These are phyloP conservation scores for Gonium pectorale DNA, from an alignment of 139 green algal species.

Conservation along the genomic window DNA sequence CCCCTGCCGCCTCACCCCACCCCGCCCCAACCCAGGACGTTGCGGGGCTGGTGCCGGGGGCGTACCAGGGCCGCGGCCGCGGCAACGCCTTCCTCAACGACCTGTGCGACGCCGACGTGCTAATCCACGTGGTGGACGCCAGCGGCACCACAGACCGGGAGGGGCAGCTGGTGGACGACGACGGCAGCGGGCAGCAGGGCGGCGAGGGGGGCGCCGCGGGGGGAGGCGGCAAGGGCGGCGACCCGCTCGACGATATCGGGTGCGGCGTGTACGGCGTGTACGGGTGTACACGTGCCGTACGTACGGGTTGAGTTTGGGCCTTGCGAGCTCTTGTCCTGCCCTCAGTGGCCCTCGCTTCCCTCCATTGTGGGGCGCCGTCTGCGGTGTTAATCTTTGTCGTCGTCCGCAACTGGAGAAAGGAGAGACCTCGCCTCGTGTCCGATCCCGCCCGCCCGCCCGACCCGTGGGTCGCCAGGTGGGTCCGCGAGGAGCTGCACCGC, in stretches of 20 bases:
- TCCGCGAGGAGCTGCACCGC: slow-evolving; percentile 69
- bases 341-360: too few relatives aligned
- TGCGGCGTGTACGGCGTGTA: neutral
- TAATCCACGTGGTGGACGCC: slow-evolving; percentile 56
- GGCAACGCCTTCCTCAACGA: slow-evolving; percentile 77
- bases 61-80: slow-evolving; percentile 59
- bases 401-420: too few relatives aligned
- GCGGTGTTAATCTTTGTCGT: too few relatives aligned
- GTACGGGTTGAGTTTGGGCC: too few relatives aligned
- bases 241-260: slow-evolving; percentile 63
- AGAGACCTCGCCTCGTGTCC: too few relatives aligned
- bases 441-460: too few relatives aligned
- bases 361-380: too few relatives aligned
- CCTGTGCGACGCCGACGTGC: slow-evolving; percentile 67
- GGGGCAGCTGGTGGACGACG: slow-evolving; percentile 41
- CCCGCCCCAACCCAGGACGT: slow-evolving; percentile 52
- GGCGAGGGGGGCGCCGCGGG: neutral
- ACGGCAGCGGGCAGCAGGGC: neutral
- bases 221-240: slow-evolving; percentile 1
- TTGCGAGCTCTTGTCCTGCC: too few relatives aligned
- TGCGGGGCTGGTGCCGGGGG: slow-evolving; percentile 69
- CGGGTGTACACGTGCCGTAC: too few relatives aligned
- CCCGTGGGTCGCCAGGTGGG: too few relatives aligned
- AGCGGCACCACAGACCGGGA: slow-evolving; percentile 62
- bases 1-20: neutral